Percentiles rank a stretch among this genome's conserved stretches.
These are phyloP conservation scores for Tylopilus vinaceipallidus DNA, from an alignment of 768 basidiomycete species.

Conservation along the genomic window DNA sequence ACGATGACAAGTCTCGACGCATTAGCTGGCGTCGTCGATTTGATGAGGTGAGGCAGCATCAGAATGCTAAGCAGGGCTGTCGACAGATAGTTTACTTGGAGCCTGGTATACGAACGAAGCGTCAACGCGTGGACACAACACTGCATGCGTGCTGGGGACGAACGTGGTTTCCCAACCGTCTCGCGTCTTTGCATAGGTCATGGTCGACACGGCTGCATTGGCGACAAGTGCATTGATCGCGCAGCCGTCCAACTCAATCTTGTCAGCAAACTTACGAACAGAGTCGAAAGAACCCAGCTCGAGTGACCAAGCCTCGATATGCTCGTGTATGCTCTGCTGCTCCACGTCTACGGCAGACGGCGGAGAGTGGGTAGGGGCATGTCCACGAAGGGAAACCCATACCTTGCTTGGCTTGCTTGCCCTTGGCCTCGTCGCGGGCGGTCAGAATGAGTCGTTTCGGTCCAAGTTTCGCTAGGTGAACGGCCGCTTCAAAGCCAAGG, in stretches of 20 bases:
- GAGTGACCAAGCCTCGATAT: conserved; percentile 32
- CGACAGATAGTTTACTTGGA: conserved; percentile 38
- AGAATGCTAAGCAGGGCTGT: conserved; percentile 35
- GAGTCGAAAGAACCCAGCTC: conserved; percentile 35
- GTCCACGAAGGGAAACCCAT: neutral
- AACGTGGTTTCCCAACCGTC: conserved; percentile 40
- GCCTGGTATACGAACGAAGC: conserved; percentile 12
- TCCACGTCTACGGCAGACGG: conserved; percentile 17
- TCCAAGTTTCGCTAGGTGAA: conserved; percentile 25
- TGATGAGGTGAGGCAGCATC: conserved; percentile 35
- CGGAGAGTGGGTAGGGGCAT: neutral
- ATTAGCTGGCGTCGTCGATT: conserved; percentile 22
- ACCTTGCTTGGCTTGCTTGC: conserved; percentile 21
- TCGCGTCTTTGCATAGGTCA: conserved; percentile 23
- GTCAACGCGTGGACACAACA: neutral
- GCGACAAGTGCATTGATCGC: conserved; percentile 31
- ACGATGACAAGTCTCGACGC: conserved; percentile 31
- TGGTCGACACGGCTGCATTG: conserved; percentile 26
- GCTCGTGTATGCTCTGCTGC: conserved; percentile 4
- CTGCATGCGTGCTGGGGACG: conserved; percentile 4
- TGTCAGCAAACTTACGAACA: conserved; percentile 31
- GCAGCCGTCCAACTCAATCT: conserved; percentile 26
- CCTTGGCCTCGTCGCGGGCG: conserved; percentile 22
- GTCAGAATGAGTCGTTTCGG: conserved; percentile 27
- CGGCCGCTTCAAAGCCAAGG: conserved; percentile 31